phyloP scores from a whole-genome alignment of 345 rosid species.

The Salix exigua region DNA sequence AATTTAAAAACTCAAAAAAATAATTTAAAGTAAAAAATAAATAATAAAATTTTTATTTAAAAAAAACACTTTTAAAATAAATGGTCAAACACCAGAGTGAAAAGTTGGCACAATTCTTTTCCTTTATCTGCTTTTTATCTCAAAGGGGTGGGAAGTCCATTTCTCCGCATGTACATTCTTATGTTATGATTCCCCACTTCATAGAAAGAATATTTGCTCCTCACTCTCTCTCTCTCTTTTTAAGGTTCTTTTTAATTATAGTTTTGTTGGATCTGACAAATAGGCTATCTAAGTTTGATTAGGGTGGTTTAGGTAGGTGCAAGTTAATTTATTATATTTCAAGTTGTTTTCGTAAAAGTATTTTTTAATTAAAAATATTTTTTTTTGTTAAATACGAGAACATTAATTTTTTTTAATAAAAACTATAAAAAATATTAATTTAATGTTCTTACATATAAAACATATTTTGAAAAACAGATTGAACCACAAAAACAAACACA shows the following conservation, averaged over 20 bases:
- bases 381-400: no score
- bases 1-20: no score
- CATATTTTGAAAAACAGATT: no score
- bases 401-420: no score
- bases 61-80: no score
- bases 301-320: neutral
- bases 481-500: no score
- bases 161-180: neutral
- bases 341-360: no score
- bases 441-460: no score
- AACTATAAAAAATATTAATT: no score
- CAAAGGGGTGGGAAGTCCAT: neutral
- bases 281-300: neutral
- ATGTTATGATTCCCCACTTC: conserved; percentile 10
- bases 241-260: neutral
- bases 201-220: neutral
- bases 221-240: neutral
- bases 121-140: neutral
- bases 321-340: neutral
- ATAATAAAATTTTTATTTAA: no score
- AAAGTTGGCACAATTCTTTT: neutral
- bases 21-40: no score
- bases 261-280: neutral
- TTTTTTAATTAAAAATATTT: no score
- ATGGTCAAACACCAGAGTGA: neutral